These are phyloP conservation scores for Colletotrichum spinosum DNA, from an alignment of 2,329 filamentous ascomycete species.

Conservation along the genomic window DNA sequence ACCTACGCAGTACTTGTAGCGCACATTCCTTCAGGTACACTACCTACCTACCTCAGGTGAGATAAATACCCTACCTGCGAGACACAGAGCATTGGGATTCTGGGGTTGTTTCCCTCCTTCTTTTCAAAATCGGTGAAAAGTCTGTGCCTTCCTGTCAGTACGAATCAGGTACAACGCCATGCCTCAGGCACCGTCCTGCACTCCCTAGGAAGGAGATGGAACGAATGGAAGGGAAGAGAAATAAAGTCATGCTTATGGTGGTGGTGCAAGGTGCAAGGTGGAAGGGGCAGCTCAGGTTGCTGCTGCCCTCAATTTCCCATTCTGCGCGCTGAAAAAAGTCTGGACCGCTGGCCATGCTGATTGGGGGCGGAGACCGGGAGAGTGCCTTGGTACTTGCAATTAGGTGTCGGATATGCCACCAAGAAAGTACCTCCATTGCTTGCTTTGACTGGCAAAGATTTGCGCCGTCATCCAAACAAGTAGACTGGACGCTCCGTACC, in stretches of 20 bases:
- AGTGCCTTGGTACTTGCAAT: constrained; percentile 21
- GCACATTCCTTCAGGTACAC: no score
- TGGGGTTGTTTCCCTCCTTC: no score
- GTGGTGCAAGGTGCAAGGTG: background rate
- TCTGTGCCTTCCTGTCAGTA: no score
- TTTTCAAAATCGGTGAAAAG: no score
- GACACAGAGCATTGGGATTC: no score
- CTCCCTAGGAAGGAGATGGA: background rate
- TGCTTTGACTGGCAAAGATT: no score
- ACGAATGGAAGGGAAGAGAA: constrained; percentile 22
- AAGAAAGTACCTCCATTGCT: background rate
- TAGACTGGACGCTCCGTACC: constrained; percentile 1
- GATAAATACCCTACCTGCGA: no score
- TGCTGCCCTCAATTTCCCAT: constrained; percentile 23
- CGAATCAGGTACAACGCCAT: no score
- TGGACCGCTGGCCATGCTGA: background rate
- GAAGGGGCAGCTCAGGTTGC: background rate
- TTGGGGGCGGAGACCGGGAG: constrained; percentile 32
- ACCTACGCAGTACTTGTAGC: no score
- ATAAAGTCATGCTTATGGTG: no score
- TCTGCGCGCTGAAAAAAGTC: background rate
- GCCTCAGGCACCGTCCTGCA: no score
- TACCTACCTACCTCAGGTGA: no score
- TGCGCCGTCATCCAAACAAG: background rate
- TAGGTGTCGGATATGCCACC: background rate